Evolutionary conservation across 164 flowering plant species (phyloP), one percentile per base, ranked within the genome.

Genomic region (Vitis rupestris): DNA sequence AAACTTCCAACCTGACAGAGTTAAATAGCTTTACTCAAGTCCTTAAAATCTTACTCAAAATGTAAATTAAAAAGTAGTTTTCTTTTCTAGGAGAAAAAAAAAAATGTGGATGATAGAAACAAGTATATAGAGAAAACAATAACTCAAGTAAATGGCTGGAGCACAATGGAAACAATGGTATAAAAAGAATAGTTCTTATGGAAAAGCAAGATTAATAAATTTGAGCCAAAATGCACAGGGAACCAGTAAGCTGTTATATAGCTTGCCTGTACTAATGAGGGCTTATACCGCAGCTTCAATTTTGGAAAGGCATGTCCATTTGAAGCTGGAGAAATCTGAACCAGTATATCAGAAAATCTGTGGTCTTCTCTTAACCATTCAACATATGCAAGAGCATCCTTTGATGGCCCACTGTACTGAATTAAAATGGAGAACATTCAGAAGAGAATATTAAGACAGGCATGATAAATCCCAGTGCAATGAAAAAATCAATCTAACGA

Each of bases 361-460:
- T 51, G 53, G 65, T 92, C 97, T 72, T 86, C 86, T 75, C 73
- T 88, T 50, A 95, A 66, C 99, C 99, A 92, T 59, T 85, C 75
- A 67, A 86, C 82, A 80, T 95, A 95, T 27, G 84, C 83, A 47
- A 85, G 68, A 59, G 97, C 93, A 81, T 95, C 92, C 64, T 67
- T 75, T 7, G 82, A 84, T 62, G 94, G 97, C 31, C 98, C 99
- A 76, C 99, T 92, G 83, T 81, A 92, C 97, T 94, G 93, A 85
- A 85, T 50, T 71, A 72, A 51, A 53, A 57, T 27, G 61, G 48
- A 23, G 1, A 29, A 63, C 17, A 65, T 67, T 44, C 60, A 60
- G 44, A 13, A 50, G n/a, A 31, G 59, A 23, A 23, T 23, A 23
- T 23, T 23, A 23, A 23, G 27, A 23, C 27, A 23, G 27, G 27